These are phyloP conservation scores for Kwoniella sp. DNA, from an alignment of 768 basidiomycete genomes.

Conservation along the genomic window DNA sequence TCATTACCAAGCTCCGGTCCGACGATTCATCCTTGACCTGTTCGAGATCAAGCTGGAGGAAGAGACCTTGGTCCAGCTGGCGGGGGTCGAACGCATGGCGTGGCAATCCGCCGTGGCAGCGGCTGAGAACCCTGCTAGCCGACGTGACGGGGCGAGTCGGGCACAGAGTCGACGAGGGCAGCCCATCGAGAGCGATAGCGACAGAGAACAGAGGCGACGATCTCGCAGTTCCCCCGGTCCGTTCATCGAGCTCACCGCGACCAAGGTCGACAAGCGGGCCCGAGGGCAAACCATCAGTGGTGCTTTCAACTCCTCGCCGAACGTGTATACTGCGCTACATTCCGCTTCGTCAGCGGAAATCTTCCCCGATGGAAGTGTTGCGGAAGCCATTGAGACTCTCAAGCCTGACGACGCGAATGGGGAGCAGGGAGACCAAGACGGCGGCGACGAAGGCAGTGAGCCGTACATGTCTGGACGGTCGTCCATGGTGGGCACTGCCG, in stretches of 20 bases:
- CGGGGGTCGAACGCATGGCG: constrained; percentile 4
- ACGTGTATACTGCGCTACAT: too few species aligned
- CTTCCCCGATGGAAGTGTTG: background rate
- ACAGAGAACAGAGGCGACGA: constrained; percentile 1
- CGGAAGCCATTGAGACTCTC: background rate
- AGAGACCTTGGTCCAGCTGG: constrained; percentile 20
- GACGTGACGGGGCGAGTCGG: background rate
- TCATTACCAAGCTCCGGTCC: constrained; percentile 84
- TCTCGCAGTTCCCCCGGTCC: constrained; percentile 13
- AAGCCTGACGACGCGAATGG: background rate
- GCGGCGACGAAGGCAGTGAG: background rate
- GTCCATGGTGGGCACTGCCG: background rate
- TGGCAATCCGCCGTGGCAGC: background rate
- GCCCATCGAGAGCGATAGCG: background rate
- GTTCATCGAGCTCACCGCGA: background rate
- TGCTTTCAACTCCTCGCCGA: too few species aligned
- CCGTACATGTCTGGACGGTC: background rate
- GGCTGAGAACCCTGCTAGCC: background rate
- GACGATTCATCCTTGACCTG: constrained; percentile 85
- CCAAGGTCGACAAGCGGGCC: background rate
- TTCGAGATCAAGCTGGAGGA: constrained; percentile 70
- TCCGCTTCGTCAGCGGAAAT: too few species aligned
- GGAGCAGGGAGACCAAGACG: background rate
- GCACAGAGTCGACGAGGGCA: background rate
- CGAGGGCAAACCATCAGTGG: constrained; percentile 8